Percentiles rank a stretch among this genome's conserved stretches.
phyloP scores from a whole-genome alignment of 2,329 filamentous ascomycete genomes.

The Pseudopyricularia javanii region DNA sequence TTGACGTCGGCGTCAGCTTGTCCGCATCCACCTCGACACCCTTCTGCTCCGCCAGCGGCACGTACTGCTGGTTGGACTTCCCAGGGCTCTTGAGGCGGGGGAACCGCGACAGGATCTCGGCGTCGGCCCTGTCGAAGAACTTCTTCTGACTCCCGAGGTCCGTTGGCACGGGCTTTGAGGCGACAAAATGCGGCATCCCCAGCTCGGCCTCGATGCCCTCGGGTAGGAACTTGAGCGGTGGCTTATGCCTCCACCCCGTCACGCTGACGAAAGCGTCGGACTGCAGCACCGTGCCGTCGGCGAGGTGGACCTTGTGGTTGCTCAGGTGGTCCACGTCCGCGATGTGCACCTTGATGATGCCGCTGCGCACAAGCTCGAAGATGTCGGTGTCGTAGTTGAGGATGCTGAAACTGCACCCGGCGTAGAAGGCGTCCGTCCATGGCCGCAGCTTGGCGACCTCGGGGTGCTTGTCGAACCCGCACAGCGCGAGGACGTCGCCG shows the following conservation, averaged over 20 bases:
- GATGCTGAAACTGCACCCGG: slow-evolving; percentile 43
- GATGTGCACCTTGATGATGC: slow-evolving; percentile 38
- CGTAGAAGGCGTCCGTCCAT: slow-evolving; percentile 37
- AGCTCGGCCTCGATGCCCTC: slow-evolving; percentile 30
- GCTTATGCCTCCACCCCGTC: slow-evolving; percentile 45
- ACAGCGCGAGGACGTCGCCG: slow-evolving; percentile 39
- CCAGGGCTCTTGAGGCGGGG: slow-evolving; percentile 41
- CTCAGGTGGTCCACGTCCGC: slow-evolving; percentile 36
- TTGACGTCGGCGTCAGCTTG: slow-evolving; percentile 22
- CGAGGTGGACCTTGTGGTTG: slow-evolving; percentile 33
- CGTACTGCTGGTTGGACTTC: slow-evolving; percentile 29
- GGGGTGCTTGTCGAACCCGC: slow-evolving; percentile 40
- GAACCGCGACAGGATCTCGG: slow-evolving; percentile 38
- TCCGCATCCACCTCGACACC: slow-evolving; percentile 21
- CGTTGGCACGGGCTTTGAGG: slow-evolving; percentile 9
- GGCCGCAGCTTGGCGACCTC: slow-evolving; percentile 41
- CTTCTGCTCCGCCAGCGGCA: slow-evolving; percentile 22
- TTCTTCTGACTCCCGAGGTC: slow-evolving; percentile 22
- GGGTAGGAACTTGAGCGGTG: slow-evolving; percentile 39
- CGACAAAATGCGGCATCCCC: slow-evolving; percentile 30
- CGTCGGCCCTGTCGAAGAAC: slow-evolving; percentile 29
- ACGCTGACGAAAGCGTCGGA: slow-evolving; percentile 41
- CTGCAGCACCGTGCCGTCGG: slow-evolving; percentile 30
- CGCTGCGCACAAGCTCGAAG: slow-evolving; percentile 40
- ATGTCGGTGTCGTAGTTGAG: slow-evolving; percentile 47